Conservation (phyloP, 192 early-diverging fungal genomes). For the Entophlyctis helioformis region DNA sequence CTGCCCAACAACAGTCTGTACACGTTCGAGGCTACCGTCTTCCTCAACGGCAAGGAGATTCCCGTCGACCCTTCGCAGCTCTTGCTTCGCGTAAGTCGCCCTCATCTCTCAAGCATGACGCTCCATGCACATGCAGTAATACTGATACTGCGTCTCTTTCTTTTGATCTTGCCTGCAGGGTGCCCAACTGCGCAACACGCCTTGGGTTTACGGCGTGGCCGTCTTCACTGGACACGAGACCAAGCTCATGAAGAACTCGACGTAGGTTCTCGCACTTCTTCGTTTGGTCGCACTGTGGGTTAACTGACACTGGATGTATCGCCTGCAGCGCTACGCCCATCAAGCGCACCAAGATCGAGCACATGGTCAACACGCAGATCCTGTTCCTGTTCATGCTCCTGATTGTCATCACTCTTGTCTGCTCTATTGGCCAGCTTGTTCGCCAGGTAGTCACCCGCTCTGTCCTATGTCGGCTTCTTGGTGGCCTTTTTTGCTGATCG, state of each 20-base stretch:
- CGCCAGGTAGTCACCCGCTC: conserved; percentile 9
- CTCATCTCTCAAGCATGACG: too few species aligned
- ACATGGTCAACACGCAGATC: conserved; percentile 88
- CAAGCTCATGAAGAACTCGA: conserved; percentile 92
- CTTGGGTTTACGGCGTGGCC: conserved; percentile 93
- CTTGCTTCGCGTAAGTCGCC: conserved; percentile 42
- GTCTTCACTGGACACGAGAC: conserved; percentile 98
- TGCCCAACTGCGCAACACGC: conserved; percentile 88
- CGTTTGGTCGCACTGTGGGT: background rate
- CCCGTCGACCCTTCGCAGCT: conserved; percentile 84
- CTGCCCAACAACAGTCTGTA: conserved; percentile 94
- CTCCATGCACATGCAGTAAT: too few species aligned
- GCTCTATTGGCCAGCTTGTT: conserved; percentile 65
- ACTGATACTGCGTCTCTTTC: too few species aligned
- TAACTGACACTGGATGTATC: background rate
- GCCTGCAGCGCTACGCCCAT: conserved; percentile 63
- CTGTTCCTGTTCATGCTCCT: conserved; percentile 83
- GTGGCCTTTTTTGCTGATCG: too few species aligned
- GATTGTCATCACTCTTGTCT: conserved; percentile 68
- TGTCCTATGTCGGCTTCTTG: too few species aligned
- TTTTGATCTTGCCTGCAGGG: too few species aligned
- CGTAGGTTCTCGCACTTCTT: conserved; percentile 11
- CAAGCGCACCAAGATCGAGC: conserved; percentile 86
- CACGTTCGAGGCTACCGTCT: conserved; percentile 75
- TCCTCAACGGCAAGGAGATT: conserved; percentile 44